Evolutionary conservation across 257 asterid species (phyloP).

Genomic region (Solanum acaule): DNA sequence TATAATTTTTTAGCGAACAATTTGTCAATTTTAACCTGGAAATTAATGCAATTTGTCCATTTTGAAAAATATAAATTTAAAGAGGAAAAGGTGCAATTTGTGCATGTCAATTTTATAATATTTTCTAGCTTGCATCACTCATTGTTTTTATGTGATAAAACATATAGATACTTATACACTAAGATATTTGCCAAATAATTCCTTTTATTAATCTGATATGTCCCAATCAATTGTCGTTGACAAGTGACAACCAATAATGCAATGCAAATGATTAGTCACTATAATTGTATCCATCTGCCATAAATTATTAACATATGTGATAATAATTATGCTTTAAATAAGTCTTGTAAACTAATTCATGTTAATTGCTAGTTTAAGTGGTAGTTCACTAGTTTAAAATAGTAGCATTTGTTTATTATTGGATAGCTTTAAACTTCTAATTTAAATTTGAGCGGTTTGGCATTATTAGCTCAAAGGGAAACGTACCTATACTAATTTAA

Average conservation of each 20-base stretch:
- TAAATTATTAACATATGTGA: not conserved
- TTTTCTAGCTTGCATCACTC: not conserved
- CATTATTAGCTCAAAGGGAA: not conserved
- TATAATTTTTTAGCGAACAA: not conserved
- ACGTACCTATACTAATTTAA: not conserved
- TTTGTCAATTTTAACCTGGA: not conserved
- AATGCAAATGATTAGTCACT: not conserved
- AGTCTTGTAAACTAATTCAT: not conserved
- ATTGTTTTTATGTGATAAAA: not conserved
- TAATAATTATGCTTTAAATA: not conserved
- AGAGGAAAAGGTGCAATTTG: not conserved
- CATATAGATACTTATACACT: not conserved
- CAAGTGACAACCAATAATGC: not conserved
- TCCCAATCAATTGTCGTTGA: not conserved
- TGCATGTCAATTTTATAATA: not conserved
- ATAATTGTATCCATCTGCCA: not conserved
- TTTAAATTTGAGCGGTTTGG: not conserved
- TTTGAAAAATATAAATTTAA: not conserved
- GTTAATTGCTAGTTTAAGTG: not conserved
- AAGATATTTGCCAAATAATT: not conserved
- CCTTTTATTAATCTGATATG: not conserved
- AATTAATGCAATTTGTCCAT: not conserved
- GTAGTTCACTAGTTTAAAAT: not conserved
- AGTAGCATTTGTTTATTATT: not conserved
- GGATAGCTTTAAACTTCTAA: not conserved